Base-by-base conservation (phyloP, 1,284 basidiomycete genomes). In the Sporisorium exsertum region DNA sequence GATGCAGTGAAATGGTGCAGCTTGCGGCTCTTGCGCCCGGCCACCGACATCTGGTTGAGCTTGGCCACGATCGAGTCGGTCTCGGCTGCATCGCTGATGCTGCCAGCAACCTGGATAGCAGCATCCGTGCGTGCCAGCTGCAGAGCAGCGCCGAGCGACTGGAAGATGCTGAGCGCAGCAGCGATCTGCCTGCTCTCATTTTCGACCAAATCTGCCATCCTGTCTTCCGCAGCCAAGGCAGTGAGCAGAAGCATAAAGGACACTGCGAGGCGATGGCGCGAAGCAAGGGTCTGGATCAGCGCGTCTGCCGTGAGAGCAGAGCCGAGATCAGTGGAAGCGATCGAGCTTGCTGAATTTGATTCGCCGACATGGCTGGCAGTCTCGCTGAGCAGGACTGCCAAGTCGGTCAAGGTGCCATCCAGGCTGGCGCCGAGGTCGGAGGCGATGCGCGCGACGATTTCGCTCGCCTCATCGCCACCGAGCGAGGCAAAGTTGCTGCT, bases 11-110 rank as follows among this genome's bases (percentile, higher is more conserved):
- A 76, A 27, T 76, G 73, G 43, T 71, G 72, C 15, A 64, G 72
- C 45, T 70, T 64, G 29, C 73, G 73, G 37, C 68, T 71, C 61
- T 66, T 65, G 33, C 74, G 62, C 22, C 74, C 74, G 9, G 62
- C 70, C 7, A 77, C 74, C 52, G 69, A 72, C 70, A 77, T 69
- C 46, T 69, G 69, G 33, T 70, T 72, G 40, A 77, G 70, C 58
- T 65, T 60, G 18, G 69, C 74, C 13, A 72, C 74, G 40, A 77
- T 72, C 33, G 69, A 72, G 43, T 72, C 74, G 7, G 62, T 55
- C 27, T 72, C 68, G 22, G 55, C 68, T 16, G 43, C 29, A 20
- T 59, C 68, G 12, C 10, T 49, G 15, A 50, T 35, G 29, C 49
- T 55, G 35, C 52, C 52, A 5, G 56, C 60, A 3, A 77, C 57